Percentiles rank a stretch among this genome's conserved stretches.
Conservation (phyloP, 1,284 basidiomycete species). For the Meira nashicola region DNA sequence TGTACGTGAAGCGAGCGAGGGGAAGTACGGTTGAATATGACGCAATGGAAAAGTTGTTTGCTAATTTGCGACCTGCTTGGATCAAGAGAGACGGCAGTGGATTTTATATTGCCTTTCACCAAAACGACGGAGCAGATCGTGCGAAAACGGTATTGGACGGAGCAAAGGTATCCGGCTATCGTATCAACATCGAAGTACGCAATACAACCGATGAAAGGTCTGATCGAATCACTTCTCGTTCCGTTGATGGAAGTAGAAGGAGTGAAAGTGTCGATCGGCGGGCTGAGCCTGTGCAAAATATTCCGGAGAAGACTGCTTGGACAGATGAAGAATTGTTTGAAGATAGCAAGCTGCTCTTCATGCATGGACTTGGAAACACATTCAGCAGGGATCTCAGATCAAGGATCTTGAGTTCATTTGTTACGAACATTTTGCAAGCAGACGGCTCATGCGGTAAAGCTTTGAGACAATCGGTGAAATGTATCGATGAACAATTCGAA, state of each 20-base stretch:
- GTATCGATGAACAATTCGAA: neutral
- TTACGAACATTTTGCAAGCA: conserved; percentile 59
- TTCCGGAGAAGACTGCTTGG: conserved; percentile 57
- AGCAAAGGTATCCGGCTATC: conserved; percentile 22
- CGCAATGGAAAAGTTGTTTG: conserved; percentile 34
- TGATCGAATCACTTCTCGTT: neutral
- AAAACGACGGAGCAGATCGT: conserved; percentile 17
- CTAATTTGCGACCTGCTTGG: conserved; percentile 27
- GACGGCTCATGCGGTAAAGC: conserved; percentile 55
- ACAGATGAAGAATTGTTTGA: conserved; percentile 62
- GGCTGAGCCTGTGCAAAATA: neutral
- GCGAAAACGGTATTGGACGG: conserved; percentile 33
- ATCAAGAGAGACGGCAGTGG: conserved; percentile 43
- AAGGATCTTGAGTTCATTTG: conserved; percentile 61
- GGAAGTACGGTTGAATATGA: conserved; percentile 25
- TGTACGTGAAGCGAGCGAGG: conserved; percentile 27
- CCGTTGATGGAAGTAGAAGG: neutral
- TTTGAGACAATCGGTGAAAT: neutral
- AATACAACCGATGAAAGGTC: neutral
- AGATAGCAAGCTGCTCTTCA: conserved; percentile 62
- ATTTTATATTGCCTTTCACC: conserved; percentile 50
- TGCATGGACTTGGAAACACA: conserved; percentile 62
- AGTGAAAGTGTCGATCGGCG: neutral
- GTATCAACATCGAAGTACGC: conserved; percentile 29
- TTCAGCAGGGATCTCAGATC: conserved; percentile 69